Percentiles rank a stretch among this genome's conserved stretches.
Evolutionary conservation across 306 rosid species (phyloP).

Genomic region (Sicyos baderoa): DNA sequence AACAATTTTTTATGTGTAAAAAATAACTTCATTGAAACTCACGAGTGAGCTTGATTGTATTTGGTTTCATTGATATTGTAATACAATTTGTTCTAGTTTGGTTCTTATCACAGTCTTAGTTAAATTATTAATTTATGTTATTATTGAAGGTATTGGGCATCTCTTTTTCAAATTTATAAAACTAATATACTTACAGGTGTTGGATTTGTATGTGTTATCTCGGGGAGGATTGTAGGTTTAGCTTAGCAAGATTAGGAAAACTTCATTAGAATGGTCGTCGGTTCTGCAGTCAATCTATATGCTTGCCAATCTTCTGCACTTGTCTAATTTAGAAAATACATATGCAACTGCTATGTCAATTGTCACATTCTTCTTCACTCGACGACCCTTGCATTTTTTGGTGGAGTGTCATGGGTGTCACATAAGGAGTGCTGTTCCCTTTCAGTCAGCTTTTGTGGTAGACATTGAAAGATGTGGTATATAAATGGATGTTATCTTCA

Average conservation of each 20-base stretch:
- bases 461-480: constrained; percentile 6
- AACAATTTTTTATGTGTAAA: background rate
- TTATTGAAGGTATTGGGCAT: background rate
- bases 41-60: too few species aligned
- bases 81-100: too few species aligned
- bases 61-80: too few species aligned
- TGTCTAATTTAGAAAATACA: background rate
- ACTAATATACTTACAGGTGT: background rate
- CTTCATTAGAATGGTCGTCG: background rate
- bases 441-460: constrained; percentile 9
- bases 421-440: constrained; percentile 9
- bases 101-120: background rate
- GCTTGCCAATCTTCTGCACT: background rate
- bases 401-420: background rate
- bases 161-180: background rate
- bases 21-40: too few species aligned
- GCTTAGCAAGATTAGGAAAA: background rate
- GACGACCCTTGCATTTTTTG: background rate
- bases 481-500: constrained; percentile 11
- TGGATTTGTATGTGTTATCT: background rate
- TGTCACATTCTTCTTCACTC: background rate
- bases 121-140: background rate
- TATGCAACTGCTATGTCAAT: background rate
- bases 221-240: background rate
- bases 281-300: background rate